These are phyloP conservation scores for Ministeria vibrans DNA, from an alignment of 78 protist species.

Conservation along the genomic window DNA sequence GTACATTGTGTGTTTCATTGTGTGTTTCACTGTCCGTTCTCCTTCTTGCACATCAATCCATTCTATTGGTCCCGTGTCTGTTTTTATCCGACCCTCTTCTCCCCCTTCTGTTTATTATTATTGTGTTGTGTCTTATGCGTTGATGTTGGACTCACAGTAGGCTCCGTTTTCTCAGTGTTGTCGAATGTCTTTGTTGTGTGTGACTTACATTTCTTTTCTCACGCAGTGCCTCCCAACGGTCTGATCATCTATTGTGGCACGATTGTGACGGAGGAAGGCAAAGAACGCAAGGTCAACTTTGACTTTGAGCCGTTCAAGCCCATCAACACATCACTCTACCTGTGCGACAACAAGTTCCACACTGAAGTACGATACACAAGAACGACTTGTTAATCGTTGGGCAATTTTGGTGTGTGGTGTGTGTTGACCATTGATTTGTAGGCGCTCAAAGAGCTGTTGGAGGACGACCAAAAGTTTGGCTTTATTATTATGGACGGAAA, in stretches of 20 bases:
- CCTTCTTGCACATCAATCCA: too few species aligned
- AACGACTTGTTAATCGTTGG: neutral
- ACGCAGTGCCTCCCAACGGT: slow-evolving; percentile 93
- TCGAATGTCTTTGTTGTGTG: too few species aligned
- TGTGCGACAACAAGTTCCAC: slow-evolving; percentile 98
- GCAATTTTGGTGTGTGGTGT: neutral
- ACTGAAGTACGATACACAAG: slow-evolving; percentile 47
- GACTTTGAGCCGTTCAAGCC: slow-evolving; percentile 98
- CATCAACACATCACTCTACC: slow-evolving; percentile 94
- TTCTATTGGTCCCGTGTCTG: too few species aligned
- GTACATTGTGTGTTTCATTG: neutral
- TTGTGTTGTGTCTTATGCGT: too few species aligned
- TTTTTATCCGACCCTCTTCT: too few species aligned
- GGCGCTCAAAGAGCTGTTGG: slow-evolving; percentile 87
- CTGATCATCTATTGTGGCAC: slow-evolving; percentile 97
- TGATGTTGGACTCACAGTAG: too few species aligned
- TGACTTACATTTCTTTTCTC: too few species aligned
- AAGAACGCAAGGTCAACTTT: slow-evolving; percentile 91
- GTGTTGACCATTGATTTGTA: neutral
- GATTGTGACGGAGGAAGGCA: slow-evolving; percentile 92
- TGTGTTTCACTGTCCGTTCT: too few species aligned
- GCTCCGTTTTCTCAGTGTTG: too few species aligned
- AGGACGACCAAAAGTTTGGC: slow-evolving; percentile 92
- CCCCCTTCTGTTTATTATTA: too few species aligned
- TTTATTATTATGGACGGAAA: slow-evolving; percentile 97